These are phyloP conservation scores for Pyropia yezoensis DNA, from an alignment of 23 red algal species.

Conservation along the genomic window DNA sequence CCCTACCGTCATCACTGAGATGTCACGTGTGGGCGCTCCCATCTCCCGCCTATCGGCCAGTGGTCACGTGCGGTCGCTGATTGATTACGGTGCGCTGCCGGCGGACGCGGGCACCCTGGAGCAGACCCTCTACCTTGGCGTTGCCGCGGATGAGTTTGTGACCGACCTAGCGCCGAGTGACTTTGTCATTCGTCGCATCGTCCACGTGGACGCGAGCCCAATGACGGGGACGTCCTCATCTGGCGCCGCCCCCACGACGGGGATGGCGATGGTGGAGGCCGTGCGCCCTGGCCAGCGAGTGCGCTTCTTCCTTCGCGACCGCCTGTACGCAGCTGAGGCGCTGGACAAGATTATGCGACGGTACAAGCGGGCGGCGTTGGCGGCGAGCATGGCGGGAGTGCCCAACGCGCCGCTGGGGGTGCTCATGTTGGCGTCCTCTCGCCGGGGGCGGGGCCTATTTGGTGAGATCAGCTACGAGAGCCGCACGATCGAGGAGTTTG, in stretches of 20 bases:
- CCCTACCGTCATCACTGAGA: slow-evolving; percentile 17
- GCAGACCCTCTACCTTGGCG: slow-evolving; percentile 27
- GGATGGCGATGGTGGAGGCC: slow-evolving; percentile 32
- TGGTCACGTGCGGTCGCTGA: slow-evolving; percentile 32
- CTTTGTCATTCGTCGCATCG: slow-evolving; percentile 42
- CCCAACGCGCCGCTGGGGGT: slow-evolving; percentile 65
- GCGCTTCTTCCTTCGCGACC: slow-evolving; percentile 42
- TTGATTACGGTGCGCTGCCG: slow-evolving; percentile 36
- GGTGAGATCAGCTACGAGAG: slow-evolving; percentile 43
- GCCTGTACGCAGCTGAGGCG: slow-evolving; percentile 16
- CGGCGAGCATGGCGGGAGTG: slow-evolving; percentile 41
- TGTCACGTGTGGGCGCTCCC: slow-evolving; percentile 52
- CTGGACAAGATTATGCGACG: slow-evolving; percentile 38
- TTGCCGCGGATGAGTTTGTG: slow-evolving; percentile 5
- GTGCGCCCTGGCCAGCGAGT: slow-evolving; percentile 43
- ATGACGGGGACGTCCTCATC: background rate
- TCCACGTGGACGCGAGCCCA: slow-evolving; percentile 25
- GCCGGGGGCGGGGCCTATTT: slow-evolving; percentile 29
- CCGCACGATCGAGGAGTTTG: slow-evolving; percentile 31
- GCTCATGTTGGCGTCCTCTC: slow-evolving; percentile 28
- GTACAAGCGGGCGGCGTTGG: slow-evolving; percentile 47
- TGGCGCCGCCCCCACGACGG: background rate
- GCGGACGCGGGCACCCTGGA: slow-evolving; percentile 28
- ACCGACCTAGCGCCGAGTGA: slow-evolving; percentile 15
- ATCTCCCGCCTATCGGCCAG: slow-evolving; percentile 28